Evolutionary conservation across 495 filamentous ascomycete genomes (phyloP).

Genomic region (Apiosordaria backusii): DNA sequence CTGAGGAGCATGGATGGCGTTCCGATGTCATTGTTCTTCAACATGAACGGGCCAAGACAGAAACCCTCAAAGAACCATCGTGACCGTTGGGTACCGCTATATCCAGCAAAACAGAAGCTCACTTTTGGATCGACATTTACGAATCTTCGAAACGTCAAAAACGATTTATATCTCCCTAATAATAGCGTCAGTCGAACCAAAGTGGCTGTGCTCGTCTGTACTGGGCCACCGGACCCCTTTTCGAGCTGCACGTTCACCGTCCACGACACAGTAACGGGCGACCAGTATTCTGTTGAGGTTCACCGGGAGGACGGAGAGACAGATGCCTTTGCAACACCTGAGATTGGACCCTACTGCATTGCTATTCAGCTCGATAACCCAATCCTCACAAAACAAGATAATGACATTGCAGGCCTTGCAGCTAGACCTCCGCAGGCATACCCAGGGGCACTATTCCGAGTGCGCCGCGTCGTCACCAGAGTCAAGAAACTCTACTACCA

Average conservation of each 20-base stretch:
- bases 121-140: slow-evolving; percentile 16
- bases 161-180: slow-evolving; percentile 23
- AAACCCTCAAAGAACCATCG: slow-evolving; percentile 17
- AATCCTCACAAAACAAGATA: not conserved
- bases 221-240: slow-evolving; percentile 12
- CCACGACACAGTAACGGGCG: slow-evolving; percentile 10
- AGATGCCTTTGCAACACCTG: slow-evolving; percentile 23
- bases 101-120: slow-evolving; percentile 20
- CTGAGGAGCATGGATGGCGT: slow-evolving; percentile 23
- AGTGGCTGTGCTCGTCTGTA: slow-evolving; percentile 22
- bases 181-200: slow-evolving; percentile 22
- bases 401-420: slow-evolving; percentile 4
- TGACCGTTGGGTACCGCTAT: slow-evolving; percentile 24
- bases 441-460: slow-evolving; percentile 21
- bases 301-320: slow-evolving; percentile 19
- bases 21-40: slow-evolving; percentile 25
- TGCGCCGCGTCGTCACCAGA: slow-evolving; percentile 19
- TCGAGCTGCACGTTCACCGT: slow-evolving; percentile 18
- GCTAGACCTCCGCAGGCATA: slow-evolving; percentile 2
- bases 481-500: slow-evolving; percentile 22
- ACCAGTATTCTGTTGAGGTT: slow-evolving; percentile 16
- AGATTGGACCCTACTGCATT: slow-evolving; percentile 22
- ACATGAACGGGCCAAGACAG: slow-evolving; percentile 16
- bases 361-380: slow-evolving; percentile 20
- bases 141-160: slow-evolving; percentile 16